phyloP scores from a whole-genome alignment of 1,139 yeast genomes.

The Lizanozyma gosingica region DNA sequence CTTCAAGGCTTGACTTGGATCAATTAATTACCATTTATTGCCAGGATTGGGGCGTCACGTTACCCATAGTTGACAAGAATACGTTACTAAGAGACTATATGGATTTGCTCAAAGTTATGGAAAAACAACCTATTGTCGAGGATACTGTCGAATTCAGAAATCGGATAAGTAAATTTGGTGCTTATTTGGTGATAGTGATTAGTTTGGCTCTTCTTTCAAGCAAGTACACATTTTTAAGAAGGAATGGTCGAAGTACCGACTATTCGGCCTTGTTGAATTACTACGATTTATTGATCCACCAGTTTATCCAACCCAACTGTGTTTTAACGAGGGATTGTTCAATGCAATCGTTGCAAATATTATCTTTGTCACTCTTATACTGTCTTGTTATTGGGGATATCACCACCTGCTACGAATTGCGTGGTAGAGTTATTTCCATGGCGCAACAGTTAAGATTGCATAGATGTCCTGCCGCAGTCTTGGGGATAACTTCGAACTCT shows the following conservation, averaged over 20 bases:
- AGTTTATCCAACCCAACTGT: slow-evolving; percentile 45
- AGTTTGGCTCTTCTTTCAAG: slow-evolving; percentile 46
- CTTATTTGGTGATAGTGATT: slow-evolving; percentile 46
- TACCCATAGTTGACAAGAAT: slow-evolving; percentile 63
- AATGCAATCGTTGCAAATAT: slow-evolving; percentile 60
- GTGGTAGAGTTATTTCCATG: slow-evolving; percentile 75
- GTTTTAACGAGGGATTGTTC: slow-evolving; percentile 49
- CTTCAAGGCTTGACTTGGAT: slow-evolving; percentile 44
- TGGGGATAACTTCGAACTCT: slow-evolving; percentile 40
- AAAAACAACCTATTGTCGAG: slow-evolving; percentile 17
- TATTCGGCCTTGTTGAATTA: slow-evolving; percentile 22
- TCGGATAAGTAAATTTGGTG: slow-evolving; percentile 45
- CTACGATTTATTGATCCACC: slow-evolving; percentile 43
- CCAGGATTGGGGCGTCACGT: slow-evolving; percentile 67
- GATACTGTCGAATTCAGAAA: slow-evolving; percentile 32
- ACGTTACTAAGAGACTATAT: slow-evolving; percentile 53
- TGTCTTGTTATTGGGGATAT: slow-evolving; percentile 69
- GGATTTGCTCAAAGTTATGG: slow-evolving; percentile 35
- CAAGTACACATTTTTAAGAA: slow-evolving; percentile 13
- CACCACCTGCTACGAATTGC: slow-evolving; percentile 61
- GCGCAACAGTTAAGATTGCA: slow-evolving; percentile 81
- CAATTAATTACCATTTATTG: slow-evolving; percentile 54
- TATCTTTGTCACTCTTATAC: slow-evolving; percentile 61
- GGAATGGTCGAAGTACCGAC: neutral
- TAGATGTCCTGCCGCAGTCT: slow-evolving; percentile 80